Base-by-base conservation (phyloP, 768 basidiomycete genomes). In the Mycena haematopus region DNA sequence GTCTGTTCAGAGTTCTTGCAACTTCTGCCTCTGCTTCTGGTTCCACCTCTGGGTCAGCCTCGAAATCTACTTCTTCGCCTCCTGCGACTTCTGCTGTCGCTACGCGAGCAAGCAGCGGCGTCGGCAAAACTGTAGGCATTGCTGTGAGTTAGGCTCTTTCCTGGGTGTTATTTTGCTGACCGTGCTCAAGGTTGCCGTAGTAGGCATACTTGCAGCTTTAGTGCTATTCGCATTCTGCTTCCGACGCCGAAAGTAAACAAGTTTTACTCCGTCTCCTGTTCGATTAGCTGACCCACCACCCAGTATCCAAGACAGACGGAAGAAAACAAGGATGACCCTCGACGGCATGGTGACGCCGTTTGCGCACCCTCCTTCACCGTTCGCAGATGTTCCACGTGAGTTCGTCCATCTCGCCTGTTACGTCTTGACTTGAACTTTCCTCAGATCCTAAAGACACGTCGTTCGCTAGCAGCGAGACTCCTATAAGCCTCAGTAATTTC, bases 331-430 rank as follows among this genome's bases (percentile, higher is more conserved):
- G 29, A 14, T 60, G 52, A 38, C 65, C 25, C 24, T 58, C 15
- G 55, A 56, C 17, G 58, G 36, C 33, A 49, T 60, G 21, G 52
- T 62, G 3, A 67, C 65, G 10, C 65, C 65, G 2, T 67, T 67
- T 22, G 36, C 24, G 22, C 44, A 45, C 1, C 21, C 44, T 45
- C 44, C 44, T 7, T 22, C 65, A 19, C 65, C 65, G 2, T 67
- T 67, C 25, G 36, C 22, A n/a, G 50, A 57, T 10, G 21, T 33
- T n/a, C 35, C 47, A 35, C 46, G 65, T 66, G 14, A 33, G 62
- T 57, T n/a, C 47, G 14, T 24, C 44, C 8, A 17, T 31, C n/a
- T 38, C 29, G 1, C 50, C 25, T 62, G 27, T 9, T 15, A 14
- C 14, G 10, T 29, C 11, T 36, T 25, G 25, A 36, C 25, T 52